Percentiles rank a stretch among this genome's conserved stretches.
Conservation (phyloP, 805 yeast species). For the Spathaspora gorwiae region DNA sequence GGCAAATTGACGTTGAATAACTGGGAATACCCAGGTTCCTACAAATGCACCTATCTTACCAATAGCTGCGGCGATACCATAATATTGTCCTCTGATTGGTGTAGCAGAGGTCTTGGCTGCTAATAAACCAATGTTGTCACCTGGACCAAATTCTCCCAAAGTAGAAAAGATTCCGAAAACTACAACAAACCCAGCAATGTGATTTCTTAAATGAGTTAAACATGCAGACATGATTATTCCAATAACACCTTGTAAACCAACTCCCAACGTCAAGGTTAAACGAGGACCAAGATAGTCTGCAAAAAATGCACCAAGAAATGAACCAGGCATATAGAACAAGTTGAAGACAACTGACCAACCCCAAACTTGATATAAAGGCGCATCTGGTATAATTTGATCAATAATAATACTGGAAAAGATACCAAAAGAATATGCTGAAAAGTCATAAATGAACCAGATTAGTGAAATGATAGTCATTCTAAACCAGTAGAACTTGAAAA, state of each 20-base stretch:
- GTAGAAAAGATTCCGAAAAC: slow-evolving; percentile 85
- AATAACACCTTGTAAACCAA: slow-evolving; percentile 65
- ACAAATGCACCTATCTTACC: slow-evolving; percentile 93
- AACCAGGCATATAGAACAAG: slow-evolving; percentile 85
- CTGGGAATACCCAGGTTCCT: slow-evolving; percentile 86
- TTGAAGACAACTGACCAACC: slow-evolving; percentile 93
- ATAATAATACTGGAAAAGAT: slow-evolving; percentile 75
- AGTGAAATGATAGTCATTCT: slow-evolving; percentile 65
- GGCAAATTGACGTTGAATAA: slow-evolving; percentile 57
- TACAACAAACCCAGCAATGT: slow-evolving; percentile 76
- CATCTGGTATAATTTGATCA: slow-evolving; percentile 50
- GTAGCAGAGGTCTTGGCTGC: slow-evolving; percentile 86
- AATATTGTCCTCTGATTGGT: slow-evolving; percentile 84
- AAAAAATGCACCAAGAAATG: slow-evolving; percentile 76
- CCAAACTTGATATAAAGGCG: slow-evolving; percentile 65
- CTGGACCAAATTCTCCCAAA: slow-evolving; percentile 92
- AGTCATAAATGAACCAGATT: slow-evolving; percentile 91
- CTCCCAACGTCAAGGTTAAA: slow-evolving; percentile 66
- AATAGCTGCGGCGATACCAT: slow-evolving; percentile 85
- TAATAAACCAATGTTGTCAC: slow-evolving; percentile 83
- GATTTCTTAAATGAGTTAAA: slow-evolving; percentile 49
- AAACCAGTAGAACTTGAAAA: slow-evolving; percentile 80
- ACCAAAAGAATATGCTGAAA: slow-evolving; percentile 83
- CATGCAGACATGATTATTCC: slow-evolving; percentile 83
- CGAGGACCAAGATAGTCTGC: slow-evolving; percentile 94